A percentile compares a stretch with the other conserved stretches of the same genome.
Conservation (phyloP, 2,329 filamentous ascomycete genomes). For the Pestalotiopsis sp. region DNA sequence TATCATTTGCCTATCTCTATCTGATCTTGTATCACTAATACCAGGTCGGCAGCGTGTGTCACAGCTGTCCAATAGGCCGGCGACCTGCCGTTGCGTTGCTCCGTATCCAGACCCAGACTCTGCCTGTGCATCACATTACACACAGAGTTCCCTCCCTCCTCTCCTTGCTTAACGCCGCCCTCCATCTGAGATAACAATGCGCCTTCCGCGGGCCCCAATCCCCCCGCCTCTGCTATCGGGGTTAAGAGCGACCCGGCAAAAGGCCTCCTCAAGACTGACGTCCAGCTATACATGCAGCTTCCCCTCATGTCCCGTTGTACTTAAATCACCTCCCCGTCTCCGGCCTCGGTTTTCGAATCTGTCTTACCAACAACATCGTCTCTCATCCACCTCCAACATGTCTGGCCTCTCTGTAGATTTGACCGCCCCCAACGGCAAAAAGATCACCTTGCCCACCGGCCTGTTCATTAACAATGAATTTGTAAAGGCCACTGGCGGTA, state of each 20-base stretch:
- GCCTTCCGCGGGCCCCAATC: neutral
- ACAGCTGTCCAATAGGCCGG: neutral
- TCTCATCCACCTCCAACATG: conserved; percentile 24
- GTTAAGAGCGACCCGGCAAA: neutral
- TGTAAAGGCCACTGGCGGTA: conserved; percentile 61
- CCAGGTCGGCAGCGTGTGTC: neutral
- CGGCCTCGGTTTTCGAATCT: neutral
- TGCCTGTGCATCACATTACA: neutral
- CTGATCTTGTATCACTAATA: neutral
- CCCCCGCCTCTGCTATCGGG: neutral
- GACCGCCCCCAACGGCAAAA: conserved; percentile 71
- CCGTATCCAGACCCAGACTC: neutral
- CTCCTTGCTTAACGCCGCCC: neutral
- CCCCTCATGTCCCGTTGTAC: conserved; percentile 4
- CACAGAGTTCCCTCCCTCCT: neutral
- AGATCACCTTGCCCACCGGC: conserved; percentile 66
- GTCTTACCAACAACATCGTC: neutral
- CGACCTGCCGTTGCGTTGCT: neutral
- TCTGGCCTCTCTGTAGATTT: conserved; percentile 51
- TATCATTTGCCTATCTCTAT: neutral
- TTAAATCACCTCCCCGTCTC: neutral
- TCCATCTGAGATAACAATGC: neutral
- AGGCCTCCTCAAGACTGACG: neutral
- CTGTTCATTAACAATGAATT: conserved; percentile 80
- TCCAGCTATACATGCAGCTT: neutral